phyloP scores from a whole-genome alignment of 495 filamentous ascomycete genomes.

The Echria macrotheca region DNA sequence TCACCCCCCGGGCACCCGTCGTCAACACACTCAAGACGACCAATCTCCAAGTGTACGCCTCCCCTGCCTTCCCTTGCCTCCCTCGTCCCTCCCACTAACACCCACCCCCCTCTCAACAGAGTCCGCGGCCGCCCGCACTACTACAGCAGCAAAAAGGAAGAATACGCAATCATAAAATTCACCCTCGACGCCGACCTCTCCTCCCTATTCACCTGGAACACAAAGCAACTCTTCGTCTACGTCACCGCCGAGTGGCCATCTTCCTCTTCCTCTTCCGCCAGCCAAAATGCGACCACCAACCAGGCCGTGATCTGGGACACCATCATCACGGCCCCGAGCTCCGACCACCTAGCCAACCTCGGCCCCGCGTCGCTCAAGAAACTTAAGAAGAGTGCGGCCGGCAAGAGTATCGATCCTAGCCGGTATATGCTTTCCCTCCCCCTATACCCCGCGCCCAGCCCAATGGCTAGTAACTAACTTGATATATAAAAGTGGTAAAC shows the following conservation, averaged over 20 bases:
- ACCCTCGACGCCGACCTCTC: slow-evolving; percentile 81
- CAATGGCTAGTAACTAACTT: no score
- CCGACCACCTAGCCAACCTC: slow-evolving; percentile 51
- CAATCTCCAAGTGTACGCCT: slow-evolving; percentile 79
- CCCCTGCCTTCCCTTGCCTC: not conserved
- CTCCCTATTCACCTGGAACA: slow-evolving; percentile 98
- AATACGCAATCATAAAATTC: slow-evolving; percentile 92
- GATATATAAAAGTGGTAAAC: slow-evolving; percentile 62
- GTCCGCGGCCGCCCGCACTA: slow-evolving; percentile 87
- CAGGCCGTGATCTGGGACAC: slow-evolving; percentile 92
- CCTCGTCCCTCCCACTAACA: not conserved
- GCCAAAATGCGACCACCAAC: slow-evolving; percentile 40
- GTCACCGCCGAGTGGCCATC: slow-evolving; percentile 82
- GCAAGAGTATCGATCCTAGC: slow-evolving; percentile 47
- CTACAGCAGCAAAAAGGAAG: slow-evolving; percentile 85
- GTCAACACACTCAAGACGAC: slow-evolving; percentile 60
- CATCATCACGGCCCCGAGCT: slow-evolving; percentile 71
- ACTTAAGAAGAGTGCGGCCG: slow-evolving; percentile 44
- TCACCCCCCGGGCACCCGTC: slow-evolving; percentile 62
- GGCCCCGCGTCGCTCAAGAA: slow-evolving; percentile 47
- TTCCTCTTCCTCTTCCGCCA: slow-evolving; percentile 21
- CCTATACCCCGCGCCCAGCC: not conserved
- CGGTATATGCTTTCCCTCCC: slow-evolving; percentile 28
- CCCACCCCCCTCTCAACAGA: slow-evolving; percentile 38
- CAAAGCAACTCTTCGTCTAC: slow-evolving; percentile 98